These are phyloP conservation scores for Tuber brumale DNA, from an alignment of 495 filamentous ascomycete genomes.

Conservation along the genomic window DNA sequence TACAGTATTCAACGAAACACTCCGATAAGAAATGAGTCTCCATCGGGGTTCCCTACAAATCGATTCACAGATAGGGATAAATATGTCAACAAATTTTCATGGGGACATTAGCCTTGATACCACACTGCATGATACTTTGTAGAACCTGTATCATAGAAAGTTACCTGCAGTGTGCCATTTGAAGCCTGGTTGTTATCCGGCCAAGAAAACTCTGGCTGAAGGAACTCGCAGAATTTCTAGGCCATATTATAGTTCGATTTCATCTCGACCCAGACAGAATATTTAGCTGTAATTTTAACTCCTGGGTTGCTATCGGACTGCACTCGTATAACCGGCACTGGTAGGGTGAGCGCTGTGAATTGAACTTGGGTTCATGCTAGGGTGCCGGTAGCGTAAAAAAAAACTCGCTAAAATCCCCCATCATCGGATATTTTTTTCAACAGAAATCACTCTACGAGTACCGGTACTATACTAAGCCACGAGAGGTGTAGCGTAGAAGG, in stretches of 20 bases:
- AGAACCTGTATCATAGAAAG: not conserved
- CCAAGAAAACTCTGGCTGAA: not conserved
- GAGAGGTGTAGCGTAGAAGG: too few species aligned
- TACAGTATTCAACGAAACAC: not conserved
- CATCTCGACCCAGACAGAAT: not conserved
- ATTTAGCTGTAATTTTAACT: not conserved
- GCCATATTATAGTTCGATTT: not conserved
- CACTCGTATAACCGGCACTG: not conserved
- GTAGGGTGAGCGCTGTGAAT: not conserved
- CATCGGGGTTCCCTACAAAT: not conserved
- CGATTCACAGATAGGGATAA: not conserved
- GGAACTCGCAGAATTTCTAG: not conserved
- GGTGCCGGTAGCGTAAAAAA: too few species aligned
- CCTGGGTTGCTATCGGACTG: not conserved
- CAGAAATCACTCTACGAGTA: too few species aligned
- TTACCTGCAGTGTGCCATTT: not conserved
- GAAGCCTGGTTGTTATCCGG: not conserved
- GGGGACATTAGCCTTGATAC: not conserved
- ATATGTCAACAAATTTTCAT: not conserved
- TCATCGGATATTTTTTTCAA: too few species aligned
- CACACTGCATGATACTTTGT: not conserved
- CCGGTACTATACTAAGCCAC: too few species aligned
- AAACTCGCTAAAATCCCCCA: too few species aligned
- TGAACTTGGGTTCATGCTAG: not conserved
- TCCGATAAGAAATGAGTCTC: not conserved